Percentiles rank a stretch among this genome's conserved stretches.
These are phyloP conservation scores for Solanum appendiculatum DNA, from an alignment of 257 asterid species.

Conservation along the genomic window DNA sequence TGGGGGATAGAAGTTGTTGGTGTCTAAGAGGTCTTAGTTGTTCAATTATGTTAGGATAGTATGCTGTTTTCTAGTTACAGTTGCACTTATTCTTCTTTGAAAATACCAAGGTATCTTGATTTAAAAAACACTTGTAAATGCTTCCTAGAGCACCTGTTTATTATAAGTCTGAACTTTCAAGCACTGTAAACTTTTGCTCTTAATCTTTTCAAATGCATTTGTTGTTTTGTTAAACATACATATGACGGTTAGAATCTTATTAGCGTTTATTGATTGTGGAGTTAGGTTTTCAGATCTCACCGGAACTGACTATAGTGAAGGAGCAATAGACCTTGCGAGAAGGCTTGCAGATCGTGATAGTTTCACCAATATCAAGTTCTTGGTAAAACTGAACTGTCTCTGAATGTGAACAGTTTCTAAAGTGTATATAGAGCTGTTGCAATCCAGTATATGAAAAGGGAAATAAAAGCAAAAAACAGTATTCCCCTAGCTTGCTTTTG, in stretches of 20 bases:
- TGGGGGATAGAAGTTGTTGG: not conserved
- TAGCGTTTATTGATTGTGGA: not conserved
- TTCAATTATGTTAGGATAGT: not conserved
- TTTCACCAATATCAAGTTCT: conserved; percentile 58
- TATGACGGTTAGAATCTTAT: not conserved
- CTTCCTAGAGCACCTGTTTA: not conserved
- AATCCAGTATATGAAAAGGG: not conserved
- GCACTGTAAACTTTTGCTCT: not conserved
- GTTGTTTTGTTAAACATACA: not conserved
- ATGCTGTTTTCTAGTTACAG: not conserved
- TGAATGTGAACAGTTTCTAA: not conserved
- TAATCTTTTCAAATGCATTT: not conserved
- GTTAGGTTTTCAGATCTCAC: conserved; percentile 93
- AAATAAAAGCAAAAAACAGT: not conserved
- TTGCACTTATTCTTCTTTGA: not conserved
- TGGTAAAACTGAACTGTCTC: conserved; percentile 29
- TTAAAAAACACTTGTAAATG: not conserved
- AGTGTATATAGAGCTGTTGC: not conserved
- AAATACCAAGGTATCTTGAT: not conserved
- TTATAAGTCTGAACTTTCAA: not conserved
- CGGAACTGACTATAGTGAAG: conserved; percentile 97
- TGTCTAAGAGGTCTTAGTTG: not conserved
- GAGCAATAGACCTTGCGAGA: conserved; percentile 83
- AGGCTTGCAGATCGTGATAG: conserved; percentile 82
- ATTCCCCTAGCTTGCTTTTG: not conserved